Base-by-base conservation (phyloP, 2,329 filamentous ascomycete species). In the Kalmusia sp. region DNA sequence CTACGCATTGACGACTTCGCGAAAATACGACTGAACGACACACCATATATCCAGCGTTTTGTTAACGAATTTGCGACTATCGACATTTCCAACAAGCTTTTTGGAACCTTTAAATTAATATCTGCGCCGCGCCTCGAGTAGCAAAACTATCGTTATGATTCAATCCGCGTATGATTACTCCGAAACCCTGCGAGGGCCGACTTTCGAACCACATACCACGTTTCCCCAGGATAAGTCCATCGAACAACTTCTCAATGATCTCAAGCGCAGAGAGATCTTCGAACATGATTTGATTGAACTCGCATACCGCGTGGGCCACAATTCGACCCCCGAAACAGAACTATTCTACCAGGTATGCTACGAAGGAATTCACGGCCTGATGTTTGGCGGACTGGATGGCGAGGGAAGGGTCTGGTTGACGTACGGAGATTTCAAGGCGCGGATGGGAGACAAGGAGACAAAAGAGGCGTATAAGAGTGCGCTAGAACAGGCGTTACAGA, bases 261-360 rank as follows among this genome's bases (percentile, higher is more conserved):
- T 11, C 33, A 47, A 47, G 24, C 44, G 22, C 9, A 37, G 33
- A 38, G 33, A 47, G 17, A 15, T 21, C 14, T 47, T 47, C 15
- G 33, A 47, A 21, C 34, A 35, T n/a, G 44, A 47, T 24, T 11
- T 47, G 24, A 35, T 38, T 22, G 44, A 47, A 15, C 44, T 47
- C 22, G 33, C 44, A 15, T 31, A 24, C 33, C 31, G 44, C 14
- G 31, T 47, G 11, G 14, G 22, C 3, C 37, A 24, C 11, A 19
- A 22, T 7, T n/a, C n/a, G 9, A 30, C 22, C 8, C 44, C 44
- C 4, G 44, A 47, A 17, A 47, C 33, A n/a, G 44, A 47, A n/a
- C n/a, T 47, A 2, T 47, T 47, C 33, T 47, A 47, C 24, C 44
- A 47, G 12, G 44, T 47, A n/a, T 47, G 33, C 44, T 47, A 47